Base-by-base conservation (phyloP, 371 early-diverging fungal species). In the Nematocida minor region DNA sequence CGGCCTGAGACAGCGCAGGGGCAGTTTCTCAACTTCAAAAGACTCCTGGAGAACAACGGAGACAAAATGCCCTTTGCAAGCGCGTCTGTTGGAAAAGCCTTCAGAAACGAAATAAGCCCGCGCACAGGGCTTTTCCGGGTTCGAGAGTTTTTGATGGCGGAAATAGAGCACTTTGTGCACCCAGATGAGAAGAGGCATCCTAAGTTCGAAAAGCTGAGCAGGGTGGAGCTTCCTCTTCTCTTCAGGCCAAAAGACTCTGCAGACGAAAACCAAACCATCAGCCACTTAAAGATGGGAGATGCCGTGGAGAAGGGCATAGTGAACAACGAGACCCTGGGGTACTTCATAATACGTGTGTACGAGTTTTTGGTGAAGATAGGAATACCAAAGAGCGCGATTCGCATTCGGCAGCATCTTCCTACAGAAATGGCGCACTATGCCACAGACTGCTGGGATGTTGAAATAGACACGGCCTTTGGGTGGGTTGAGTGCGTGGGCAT, bases 361-460 rank as follows among this genome's bases (percentile, higher is more conserved):
- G 83, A 89, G 66, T 99, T 95, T 89, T 88, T 97, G 82, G 83
- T 87, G 67, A 89, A 90, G 81, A 91, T 99, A 77, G 99, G 99
- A 83, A 91, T 96, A 80, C 90, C 94, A 83, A 82, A 84, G 18
- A 89, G 89, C 29, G 87, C 90, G 40, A 87, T 99, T 38, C 91
- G 97, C 54, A 94, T 97, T 90, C 90, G 99, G 84, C 98, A 99
- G 86, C 99, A 99, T 85, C 91, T 96, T 91, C 87, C 88, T 53
- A 97, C 97, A 87, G 99, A 99, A 87, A 97, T 99, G 97, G 97
- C 98, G 36, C 99, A 99, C 87, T 99, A 99, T 84, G 98, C 99
- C 18, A 90, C 90, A 84, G 97, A 95, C 87, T 96, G 96, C 81
- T 86, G 83, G 86, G 87, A 86, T 78, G 84, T 79, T 34, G 85